phyloP scores from a whole-genome alignment of 495 filamentous ascomycete genomes.

The Xylaria scruposa region DNA sequence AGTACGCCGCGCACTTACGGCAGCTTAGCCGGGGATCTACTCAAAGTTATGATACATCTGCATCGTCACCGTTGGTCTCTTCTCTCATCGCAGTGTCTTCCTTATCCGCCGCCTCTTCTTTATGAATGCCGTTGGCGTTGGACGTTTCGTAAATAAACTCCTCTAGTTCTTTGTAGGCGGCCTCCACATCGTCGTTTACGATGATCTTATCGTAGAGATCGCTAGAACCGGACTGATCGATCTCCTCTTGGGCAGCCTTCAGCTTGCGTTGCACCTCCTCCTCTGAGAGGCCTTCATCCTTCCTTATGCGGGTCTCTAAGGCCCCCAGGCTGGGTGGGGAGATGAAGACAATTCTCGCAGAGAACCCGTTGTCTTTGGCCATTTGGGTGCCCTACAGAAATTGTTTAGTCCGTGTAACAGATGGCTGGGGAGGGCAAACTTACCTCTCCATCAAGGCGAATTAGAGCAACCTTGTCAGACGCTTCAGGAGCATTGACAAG shows the following conservation, averaged over 20 bases:
- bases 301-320: constrained; percentile 66
- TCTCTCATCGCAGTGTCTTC: constrained; percentile 33
- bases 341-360: constrained; percentile 76
- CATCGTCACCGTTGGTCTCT: constrained; percentile 25
- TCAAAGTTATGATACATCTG: constrained; percentile 11
- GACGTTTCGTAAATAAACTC: constrained; percentile 34
- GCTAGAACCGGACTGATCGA: constrained; percentile 66
- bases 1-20: not conserved
- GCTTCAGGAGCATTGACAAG: constrained; percentile 52
- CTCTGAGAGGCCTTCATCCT: constrained; percentile 64
- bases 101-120: constrained; percentile 4
- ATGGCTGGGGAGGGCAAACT: constrained; percentile 19
- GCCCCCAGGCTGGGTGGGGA: constrained; percentile 68
- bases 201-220: constrained; percentile 72
- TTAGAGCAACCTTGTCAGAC: constrained; percentile 55
- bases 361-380: constrained; percentile 71
- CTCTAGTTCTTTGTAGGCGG: constrained; percentile 52
- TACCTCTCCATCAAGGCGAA: constrained; percentile 65
- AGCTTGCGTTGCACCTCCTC: constrained; percentile 67
- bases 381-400: constrained; percentile 68
- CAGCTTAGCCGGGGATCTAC: not conserved
- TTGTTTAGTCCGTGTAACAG: constrained; percentile 24
- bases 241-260: constrained; percentile 66
- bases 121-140: constrained; percentile 32
- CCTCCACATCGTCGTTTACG: constrained; percentile 75